Conservation (phyloP, 768 basidiomycete species). For the Mycena filopes region DNA sequence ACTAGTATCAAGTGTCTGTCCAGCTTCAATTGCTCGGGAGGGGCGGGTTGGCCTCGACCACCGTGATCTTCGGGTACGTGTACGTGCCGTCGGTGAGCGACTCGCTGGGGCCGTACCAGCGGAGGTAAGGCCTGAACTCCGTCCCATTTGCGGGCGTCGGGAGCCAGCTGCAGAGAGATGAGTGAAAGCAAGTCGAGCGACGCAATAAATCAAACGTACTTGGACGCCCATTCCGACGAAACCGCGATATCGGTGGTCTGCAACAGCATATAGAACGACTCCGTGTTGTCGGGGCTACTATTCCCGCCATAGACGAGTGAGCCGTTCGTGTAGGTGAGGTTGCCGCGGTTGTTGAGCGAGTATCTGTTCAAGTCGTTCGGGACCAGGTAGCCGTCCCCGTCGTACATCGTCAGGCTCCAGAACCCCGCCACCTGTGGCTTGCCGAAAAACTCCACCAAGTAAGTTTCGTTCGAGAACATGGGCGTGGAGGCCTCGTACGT, state of each 20-base stretch:
- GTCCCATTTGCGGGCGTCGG: conserved; percentile 17
- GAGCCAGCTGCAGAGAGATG: conserved; percentile 19
- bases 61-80: conserved; percentile 11
- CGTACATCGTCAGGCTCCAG: conserved; percentile 29
- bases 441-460: conserved; percentile 10
- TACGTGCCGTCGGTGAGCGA: conserved; percentile 12
- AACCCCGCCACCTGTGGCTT: conserved; percentile 24
- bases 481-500: not conserved
- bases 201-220: conserved; percentile 4
- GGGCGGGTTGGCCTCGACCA: conserved; percentile 19
- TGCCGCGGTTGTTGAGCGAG: conserved; percentile 12
- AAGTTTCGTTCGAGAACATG: conserved; percentile 11
- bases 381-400: conserved; percentile 13
- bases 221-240: conserved; percentile 18
- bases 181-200: not conserved
- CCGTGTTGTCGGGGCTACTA: not conserved
- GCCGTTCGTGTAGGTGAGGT: conserved; percentile 22
- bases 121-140: conserved; percentile 9
- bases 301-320: not conserved
- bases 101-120: conserved; percentile 13
- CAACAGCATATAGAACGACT: conserved; percentile 20
- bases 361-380: conserved; percentile 5
- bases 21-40: not conserved
- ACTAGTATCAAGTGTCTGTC: too few relatives aligned
- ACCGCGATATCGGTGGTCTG: conserved; percentile 1